Conservation (phyloP, 768 basidiomycete genomes). For the Astraeus odoratus region DNA sequence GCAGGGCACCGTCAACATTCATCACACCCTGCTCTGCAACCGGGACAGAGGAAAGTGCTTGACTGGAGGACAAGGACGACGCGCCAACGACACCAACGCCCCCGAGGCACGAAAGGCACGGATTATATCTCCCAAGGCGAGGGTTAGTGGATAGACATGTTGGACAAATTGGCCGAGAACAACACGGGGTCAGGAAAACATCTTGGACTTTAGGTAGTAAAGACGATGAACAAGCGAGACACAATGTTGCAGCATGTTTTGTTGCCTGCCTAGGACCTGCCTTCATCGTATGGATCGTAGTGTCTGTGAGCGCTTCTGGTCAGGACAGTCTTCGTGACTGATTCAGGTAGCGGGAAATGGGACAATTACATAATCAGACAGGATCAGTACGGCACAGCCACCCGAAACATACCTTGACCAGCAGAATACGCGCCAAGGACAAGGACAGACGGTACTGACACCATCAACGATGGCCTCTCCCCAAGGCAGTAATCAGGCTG, state of each 20-base stretch:
- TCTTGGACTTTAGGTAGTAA: conserved; percentile 33
- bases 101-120: conserved; percentile 63
- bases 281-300: no score
- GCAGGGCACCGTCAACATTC: conserved; percentile 48
- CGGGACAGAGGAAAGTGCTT: background rate
- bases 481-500: conserved; percentile 13
- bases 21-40: background rate
- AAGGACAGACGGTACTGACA: background rate
- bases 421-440: background rate
- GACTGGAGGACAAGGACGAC: conserved; percentile 16
- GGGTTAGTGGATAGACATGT: conserved; percentile 53
- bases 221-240: conserved; percentile 57
- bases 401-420: background rate
- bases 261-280: no score
- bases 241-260: conserved; percentile 29
- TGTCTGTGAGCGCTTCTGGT: no score
- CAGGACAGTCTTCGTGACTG: no score
- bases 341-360: no score
- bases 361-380: no score
- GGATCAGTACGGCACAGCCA: conserved; percentile 1
- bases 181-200: conserved; percentile 55
- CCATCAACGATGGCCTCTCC: conserved; percentile 15
- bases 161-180: conserved; percentile 57
- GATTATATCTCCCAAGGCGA: conserved; percentile 59
- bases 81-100: conserved; percentile 38